These are phyloP conservation scores for Russula dissimulans DNA, from an alignment of 768 basidiomycete genomes.

Conservation along the genomic window DNA sequence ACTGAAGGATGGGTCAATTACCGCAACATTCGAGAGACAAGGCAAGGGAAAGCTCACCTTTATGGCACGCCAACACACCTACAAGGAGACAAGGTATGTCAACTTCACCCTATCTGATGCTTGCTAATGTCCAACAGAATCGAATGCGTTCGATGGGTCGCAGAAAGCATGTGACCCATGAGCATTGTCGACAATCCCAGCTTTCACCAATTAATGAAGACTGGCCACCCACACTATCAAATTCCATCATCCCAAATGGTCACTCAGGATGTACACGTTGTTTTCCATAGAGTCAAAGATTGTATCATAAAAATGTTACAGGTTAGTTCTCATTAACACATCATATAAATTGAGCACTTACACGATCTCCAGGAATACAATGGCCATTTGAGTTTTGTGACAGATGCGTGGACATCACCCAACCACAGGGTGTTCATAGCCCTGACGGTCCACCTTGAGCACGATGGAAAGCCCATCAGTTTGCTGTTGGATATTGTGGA, in stretches of 20 bases:
- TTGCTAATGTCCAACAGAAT: too few species aligned
- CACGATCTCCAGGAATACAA: slow-evolving; percentile 1
- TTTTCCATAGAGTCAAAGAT: slow-evolving; percentile 25
- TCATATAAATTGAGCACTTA: too few species aligned
- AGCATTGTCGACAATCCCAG: slow-evolving; percentile 29
- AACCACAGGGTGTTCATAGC: neutral
- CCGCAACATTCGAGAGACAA: neutral
- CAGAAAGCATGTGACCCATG: slow-evolving; percentile 28
- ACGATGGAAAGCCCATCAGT: neutral
- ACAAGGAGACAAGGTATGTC: too few species aligned
- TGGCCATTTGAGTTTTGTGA: neutral
- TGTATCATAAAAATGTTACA: slow-evolving; percentile 24
- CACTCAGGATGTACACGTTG: slow-evolving; percentile 25
- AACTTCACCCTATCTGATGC: too few species aligned
- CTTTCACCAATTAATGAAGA: slow-evolving; percentile 28
- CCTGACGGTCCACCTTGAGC: neutral
- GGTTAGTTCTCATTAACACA: neutral
- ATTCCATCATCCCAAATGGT: slow-evolving; percentile 30
- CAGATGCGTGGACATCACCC: neutral
- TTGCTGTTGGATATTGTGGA: neutral
- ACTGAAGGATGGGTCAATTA: neutral
- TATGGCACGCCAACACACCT: too few species aligned
- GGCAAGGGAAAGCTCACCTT: too few species aligned
- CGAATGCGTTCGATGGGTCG: slow-evolving; percentile 30
- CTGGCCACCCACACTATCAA: slow-evolving; percentile 27